These are phyloP conservation scores for Umbelopsis sp. DNA, from an alignment of 371 early-diverging fungal genomes.

Conservation along the genomic window DNA sequence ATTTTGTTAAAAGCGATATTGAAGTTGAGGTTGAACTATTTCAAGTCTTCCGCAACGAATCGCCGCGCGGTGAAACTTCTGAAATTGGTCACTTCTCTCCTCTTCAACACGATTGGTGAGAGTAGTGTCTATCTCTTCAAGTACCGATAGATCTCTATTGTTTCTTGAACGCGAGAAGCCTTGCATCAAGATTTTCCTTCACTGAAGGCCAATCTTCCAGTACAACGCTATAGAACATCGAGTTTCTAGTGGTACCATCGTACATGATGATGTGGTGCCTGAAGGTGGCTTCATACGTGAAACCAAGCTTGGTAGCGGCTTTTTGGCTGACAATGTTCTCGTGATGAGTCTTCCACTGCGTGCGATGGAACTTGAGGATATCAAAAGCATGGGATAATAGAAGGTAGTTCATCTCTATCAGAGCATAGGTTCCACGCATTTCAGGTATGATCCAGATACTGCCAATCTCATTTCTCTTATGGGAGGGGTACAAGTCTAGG, in stretches of 20 bases:
- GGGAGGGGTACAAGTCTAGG: not conserved
- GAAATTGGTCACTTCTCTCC: too few species aligned
- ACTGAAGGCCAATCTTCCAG: not conserved
- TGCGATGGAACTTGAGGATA: not conserved
- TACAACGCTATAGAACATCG: constrained; percentile 1
- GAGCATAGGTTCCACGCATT: constrained; percentile 11
- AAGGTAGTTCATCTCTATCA: constrained; percentile 5
- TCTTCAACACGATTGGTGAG: too few species aligned
- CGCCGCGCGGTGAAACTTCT: too few species aligned
- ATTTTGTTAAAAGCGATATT: too few species aligned
- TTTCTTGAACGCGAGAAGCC: too few species aligned
- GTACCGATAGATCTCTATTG: too few species aligned
- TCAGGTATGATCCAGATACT: constrained; percentile 6
- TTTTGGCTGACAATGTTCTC: constrained; percentile 47
- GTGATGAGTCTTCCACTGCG: constrained; percentile 29
- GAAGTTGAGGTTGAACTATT: too few species aligned
- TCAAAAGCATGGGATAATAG: not conserved
- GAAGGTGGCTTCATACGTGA: constrained; percentile 43
- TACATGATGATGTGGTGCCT: constrained; percentile 40
- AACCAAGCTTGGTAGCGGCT: constrained; percentile 48
- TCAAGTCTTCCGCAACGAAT: too few species aligned
- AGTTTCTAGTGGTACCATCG: constrained; percentile 5
- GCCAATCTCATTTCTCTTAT: constrained; percentile 11
- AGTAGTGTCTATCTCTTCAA: too few species aligned
- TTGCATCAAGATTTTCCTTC: not conserved